These are phyloP conservation scores for Talaromyces rugulosus DNA, from an alignment of 2,329 filamentous ascomycete genomes.

Conservation along the genomic window DNA sequence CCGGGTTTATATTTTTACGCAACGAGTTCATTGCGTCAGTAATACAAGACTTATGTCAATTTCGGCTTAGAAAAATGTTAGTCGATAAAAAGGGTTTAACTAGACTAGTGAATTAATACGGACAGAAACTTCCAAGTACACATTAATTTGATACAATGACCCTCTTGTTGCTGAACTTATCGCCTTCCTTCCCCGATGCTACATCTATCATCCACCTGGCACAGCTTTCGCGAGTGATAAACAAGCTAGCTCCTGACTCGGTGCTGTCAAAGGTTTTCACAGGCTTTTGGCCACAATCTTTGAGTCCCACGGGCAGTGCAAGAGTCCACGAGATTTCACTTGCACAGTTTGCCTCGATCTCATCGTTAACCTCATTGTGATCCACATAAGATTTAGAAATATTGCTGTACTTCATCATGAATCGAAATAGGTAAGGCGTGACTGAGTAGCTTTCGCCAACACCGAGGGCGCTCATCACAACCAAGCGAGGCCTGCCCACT, in stretches of 20 bases:
- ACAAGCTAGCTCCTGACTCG: constrained; percentile 7
- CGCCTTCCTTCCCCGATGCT: constrained; percentile 6
- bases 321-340: constrained; percentile 15
- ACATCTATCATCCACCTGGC: constrained; percentile 16
- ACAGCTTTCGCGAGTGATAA: constrained; percentile 16
- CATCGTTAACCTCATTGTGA: constrained; percentile 3
- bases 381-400: constrained; percentile 16
- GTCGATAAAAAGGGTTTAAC: no score
- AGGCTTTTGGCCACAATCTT: background rate
- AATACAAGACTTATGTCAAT: background rate
- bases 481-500: constrained; percentile 2
- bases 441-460: constrained; percentile 10
- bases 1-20: background rate
- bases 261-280: constrained; percentile 13
- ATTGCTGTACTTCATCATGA: constrained; percentile 15
- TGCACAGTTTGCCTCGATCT: constrained; percentile 16
- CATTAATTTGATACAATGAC: constrained; percentile 12
- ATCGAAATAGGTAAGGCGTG: constrained; percentile 13
- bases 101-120: background rate
- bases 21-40: background rate
- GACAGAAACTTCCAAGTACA: background rate
- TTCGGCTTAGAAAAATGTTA: no score
- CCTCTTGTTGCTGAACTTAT: constrained; percentile 12
- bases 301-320: constrained; percentile 9
- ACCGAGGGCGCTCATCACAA: constrained; percentile 14